A percentile compares a stretch with the other conserved stretches of the same genome.
phyloP scores from a whole-genome alignment of 257 asterid genomes.

The Catharanthus roseus region DNA sequence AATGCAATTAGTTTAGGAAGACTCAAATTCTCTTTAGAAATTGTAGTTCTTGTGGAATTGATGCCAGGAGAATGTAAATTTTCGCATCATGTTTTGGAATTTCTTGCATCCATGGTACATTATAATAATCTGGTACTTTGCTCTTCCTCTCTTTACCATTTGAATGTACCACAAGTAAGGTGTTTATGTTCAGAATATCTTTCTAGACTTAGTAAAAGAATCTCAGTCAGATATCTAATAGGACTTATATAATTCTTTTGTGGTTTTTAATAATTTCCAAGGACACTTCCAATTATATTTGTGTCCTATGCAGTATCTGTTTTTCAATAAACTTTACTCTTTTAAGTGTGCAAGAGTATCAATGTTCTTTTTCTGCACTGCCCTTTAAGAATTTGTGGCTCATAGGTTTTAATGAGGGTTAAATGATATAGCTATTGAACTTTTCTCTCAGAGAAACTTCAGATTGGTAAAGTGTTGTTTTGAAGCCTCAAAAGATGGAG shows the following conservation, averaged over 20 bases:
- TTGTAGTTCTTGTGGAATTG: not conserved
- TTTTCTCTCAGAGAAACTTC: not conserved
- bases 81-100: not conserved
- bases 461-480: slow-evolving; percentile 6
- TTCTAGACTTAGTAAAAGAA: not conserved
- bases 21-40: not conserved
- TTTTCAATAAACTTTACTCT: not conserved
- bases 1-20: too few relatives aligned
- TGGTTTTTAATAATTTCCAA: not conserved
- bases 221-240: too few relatives aligned
- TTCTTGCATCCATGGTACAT: not conserved
- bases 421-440: not conserved
- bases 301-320: not conserved
- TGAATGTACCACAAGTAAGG: not conserved
- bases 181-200: not conserved
- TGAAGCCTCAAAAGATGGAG: slow-evolving; percentile 61
- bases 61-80: not conserved
- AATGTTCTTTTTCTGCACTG: not conserved
- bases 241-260: too few relatives aligned
- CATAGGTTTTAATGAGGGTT: not conserved
- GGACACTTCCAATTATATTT: not conserved
- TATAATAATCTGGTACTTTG: too few relatives aligned
- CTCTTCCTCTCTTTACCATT: not conserved
- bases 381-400: not conserved
- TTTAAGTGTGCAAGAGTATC: not conserved